Base-by-base conservation (phyloP, 2,329 filamentous ascomycete species). In the Dryadomyces quercus-mongolicae region DNA sequence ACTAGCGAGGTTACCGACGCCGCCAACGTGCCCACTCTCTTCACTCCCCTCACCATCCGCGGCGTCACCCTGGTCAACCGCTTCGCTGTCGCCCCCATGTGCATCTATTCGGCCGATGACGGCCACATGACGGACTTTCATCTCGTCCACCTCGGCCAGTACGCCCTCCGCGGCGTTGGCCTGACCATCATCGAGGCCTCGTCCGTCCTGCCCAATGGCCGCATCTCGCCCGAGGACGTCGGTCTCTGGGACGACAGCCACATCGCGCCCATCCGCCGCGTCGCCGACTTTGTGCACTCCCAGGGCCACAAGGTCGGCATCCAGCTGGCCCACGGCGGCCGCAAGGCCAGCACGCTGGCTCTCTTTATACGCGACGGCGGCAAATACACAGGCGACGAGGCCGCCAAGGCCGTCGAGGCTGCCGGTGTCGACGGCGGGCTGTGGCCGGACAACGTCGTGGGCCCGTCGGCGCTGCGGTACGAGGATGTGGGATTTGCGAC, bases 181-280 rank as follows among this genome's bases (percentile, higher is more conserved):
- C 72, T 95, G 18, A 72, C 85, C 50, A 80, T 90, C 56, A 74
- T 91, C 55, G 91, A 95, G 71, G 88, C 90, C 25, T 90, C 87
- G 0, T 74, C 82, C 36, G 86, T 95, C 0, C 74, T 80, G 10
- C 70, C 87, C 6, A 82, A 91, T 60, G 90, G 90, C 31, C 80
- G 91, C 54, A 95, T 95, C 71, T 86, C 86, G 0, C 88, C 89
- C 1, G 76, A 91, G 66, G 87, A 92, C 65, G 70, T 73, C 13
- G 89, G 91, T 0, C 70, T 96, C 8, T 96, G 90, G 91, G 76
- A 85, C 58, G 91, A 95, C 66, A 81, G 77, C 38, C 91, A 96
- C 67, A 84, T 91, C 57, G 83, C 77, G 58, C 82, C 84, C 0
- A 70, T 94, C 55, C 78, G 76, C 64, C 77, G 79, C 56, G 77